A percentile compares a stretch with the other conserved stretches of the same genome.
These are phyloP conservation scores for Barnettozyma hawaiiensis DNA, from an alignment of 1,139 yeast species.

Conservation along the genomic window DNA sequence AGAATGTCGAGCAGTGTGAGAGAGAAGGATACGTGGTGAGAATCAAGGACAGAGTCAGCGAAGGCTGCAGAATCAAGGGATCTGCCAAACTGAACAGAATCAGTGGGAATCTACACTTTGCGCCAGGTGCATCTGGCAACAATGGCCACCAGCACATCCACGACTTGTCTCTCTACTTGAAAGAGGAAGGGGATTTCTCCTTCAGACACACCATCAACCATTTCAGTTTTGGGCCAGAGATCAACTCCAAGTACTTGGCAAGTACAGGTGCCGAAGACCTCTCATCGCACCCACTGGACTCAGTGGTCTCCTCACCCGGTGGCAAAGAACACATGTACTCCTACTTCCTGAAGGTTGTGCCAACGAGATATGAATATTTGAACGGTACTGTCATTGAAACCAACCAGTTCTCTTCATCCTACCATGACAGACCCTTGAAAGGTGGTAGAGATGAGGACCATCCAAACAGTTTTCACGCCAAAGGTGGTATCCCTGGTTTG, in stretches of 20 bases:
- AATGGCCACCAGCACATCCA: conserved; percentile 64
- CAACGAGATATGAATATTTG: conserved; percentile 75
- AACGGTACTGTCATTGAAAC: conserved; percentile 58
- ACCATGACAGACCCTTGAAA: conserved; percentile 73
- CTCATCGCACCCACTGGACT: conserved; percentile 74
- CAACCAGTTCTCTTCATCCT: conserved; percentile 87
- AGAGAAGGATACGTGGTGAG: conserved; percentile 71
- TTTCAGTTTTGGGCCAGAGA: conserved; percentile 74
- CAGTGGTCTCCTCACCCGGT: conserved; percentile 36
- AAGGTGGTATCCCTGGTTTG: conserved; percentile 90
- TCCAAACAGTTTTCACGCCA: conserved; percentile 75
- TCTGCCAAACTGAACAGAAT: conserved; percentile 76
- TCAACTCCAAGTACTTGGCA: conserved; percentile 25
- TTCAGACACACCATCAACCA: conserved; percentile 72
- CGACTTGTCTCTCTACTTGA: conserved; percentile 68
- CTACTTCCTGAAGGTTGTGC: conserved; percentile 84
- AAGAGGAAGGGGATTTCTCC: conserved; percentile 49
- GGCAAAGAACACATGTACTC: conserved; percentile 62
- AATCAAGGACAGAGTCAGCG: conserved; percentile 54
- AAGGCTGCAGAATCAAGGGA: conserved; percentile 88
- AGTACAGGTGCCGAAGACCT: conserved; percentile 20
- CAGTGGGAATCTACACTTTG: conserved; percentile 88
- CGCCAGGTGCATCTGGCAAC: conserved; percentile 71
- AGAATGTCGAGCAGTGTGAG: conserved; percentile 84
- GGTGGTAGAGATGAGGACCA: conserved; percentile 94